Evolutionary conservation across 768 basidiomycete species (phyloP).

Genomic region (Porphyrellus cyaneotinctus): DNA sequence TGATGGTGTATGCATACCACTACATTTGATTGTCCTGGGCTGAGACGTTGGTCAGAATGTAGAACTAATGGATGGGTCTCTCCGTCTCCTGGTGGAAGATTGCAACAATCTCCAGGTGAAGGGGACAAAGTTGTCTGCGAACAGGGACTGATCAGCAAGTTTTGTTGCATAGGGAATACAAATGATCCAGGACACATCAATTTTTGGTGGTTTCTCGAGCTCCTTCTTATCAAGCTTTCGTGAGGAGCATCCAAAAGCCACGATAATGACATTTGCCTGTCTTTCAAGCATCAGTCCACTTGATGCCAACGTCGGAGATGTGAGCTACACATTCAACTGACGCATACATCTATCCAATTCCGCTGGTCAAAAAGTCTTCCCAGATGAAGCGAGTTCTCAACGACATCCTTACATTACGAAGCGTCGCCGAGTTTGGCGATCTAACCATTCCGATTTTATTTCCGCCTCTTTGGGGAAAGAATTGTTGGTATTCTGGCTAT

Average conservation of each 20-base stretch:
- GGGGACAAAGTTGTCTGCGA: neutral
- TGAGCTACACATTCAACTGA: slow-evolving; percentile 28
- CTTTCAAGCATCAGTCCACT: slow-evolving; percentile 44
- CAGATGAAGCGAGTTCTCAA: slow-evolving; percentile 48
- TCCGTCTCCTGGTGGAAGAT: slow-evolving; percentile 69
- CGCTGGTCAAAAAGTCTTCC: slow-evolving; percentile 26
- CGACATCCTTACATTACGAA: slow-evolving; percentile 57
- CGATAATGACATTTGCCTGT: slow-evolving; percentile 53
- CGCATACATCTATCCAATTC: neutral
- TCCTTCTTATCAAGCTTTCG: slow-evolving; percentile 57
- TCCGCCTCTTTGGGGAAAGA: slow-evolving; percentile 40
- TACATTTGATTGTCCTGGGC: neutral
- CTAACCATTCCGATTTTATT: slow-evolving; percentile 49
- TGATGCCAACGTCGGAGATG: slow-evolving; percentile 39
- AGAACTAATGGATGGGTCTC: slow-evolving; percentile 64
- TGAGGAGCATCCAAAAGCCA: slow-evolving; percentile 66
- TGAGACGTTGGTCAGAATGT: slow-evolving; percentile 41
- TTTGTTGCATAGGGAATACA: slow-evolving; percentile 56
- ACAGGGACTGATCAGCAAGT: neutral
- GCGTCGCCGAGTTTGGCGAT: slow-evolving; percentile 46
- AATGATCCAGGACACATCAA: slow-evolving; percentile 54
- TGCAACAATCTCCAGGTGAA: slow-evolving; percentile 69
- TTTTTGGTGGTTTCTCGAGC: slow-evolving; percentile 63
- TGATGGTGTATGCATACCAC: slow-evolving; percentile 45
- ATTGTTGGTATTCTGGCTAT: slow-evolving; percentile 24